Percentiles rank a stretch among this genome's conserved stretches.
phyloP scores from a whole-genome alignment of 2,329 filamentous ascomycete species.

The Madurella mycetomatis region DNA sequence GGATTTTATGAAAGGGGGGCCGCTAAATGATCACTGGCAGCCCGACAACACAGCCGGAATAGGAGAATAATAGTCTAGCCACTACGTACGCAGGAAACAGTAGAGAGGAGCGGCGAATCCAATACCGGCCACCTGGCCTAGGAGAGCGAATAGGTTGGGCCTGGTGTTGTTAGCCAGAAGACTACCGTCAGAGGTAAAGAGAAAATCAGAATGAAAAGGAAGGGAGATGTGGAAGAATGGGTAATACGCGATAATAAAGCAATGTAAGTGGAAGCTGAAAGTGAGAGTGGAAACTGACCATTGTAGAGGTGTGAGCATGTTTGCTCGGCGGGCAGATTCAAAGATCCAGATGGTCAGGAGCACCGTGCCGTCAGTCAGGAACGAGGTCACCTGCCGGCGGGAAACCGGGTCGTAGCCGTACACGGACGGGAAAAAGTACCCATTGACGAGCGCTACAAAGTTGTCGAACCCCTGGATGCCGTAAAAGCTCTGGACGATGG shows the following conservation, averaged over 20 bases:
- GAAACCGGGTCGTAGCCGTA: slow-evolving; percentile 7
- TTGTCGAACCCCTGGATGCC: slow-evolving; percentile 12
- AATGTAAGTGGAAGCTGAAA: too few species aligned
- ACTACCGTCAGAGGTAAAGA: neutral
- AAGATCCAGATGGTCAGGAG: slow-evolving; percentile 18
- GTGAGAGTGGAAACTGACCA: neutral
- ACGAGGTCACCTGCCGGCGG: slow-evolving; percentile 13
- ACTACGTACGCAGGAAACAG: slow-evolving; percentile 9
- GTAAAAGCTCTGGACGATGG: slow-evolving; percentile 15
- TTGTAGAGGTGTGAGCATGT: slow-evolving; percentile 14
- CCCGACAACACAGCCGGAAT: neutral
- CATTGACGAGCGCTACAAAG: slow-evolving; percentile 11
- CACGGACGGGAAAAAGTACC: slow-evolving; percentile 19
- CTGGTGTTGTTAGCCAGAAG: neutral
- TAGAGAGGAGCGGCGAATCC: slow-evolving; percentile 15
- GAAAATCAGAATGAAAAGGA: neutral
- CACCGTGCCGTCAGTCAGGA: slow-evolving; percentile 16
- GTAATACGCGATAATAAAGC: too few species aligned
- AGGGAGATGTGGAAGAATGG: too few species aligned
- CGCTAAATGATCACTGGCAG: neutral
- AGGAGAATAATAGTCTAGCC: neutral
- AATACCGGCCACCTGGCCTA: slow-evolving; percentile 17
- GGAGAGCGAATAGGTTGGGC: slow-evolving; percentile 13
- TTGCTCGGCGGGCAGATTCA: slow-evolving; percentile 17
- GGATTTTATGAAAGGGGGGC: neutral